Base-by-base conservation (phyloP, 768 basidiomycete genomes). In the Russula sp. region DNA sequence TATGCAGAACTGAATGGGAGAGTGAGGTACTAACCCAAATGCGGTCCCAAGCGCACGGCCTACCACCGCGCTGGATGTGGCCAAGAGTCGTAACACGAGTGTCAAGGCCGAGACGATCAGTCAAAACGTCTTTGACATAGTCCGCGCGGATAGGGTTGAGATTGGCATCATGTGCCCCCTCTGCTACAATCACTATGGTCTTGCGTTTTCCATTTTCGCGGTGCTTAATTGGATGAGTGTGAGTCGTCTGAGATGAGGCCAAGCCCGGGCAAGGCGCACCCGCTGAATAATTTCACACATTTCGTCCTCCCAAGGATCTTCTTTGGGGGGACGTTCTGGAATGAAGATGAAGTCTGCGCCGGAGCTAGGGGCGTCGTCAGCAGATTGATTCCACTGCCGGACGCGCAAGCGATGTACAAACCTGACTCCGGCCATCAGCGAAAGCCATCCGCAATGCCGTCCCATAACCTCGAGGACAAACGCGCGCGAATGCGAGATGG, bases 381-480 rank as follows among this genome's bases (percentile, higher is more conserved):
- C 14, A 34, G 48, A 13, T 16, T 16, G 31, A 39, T 27, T 14
- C 45, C 14, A 53, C 14, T 31, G 35, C 48, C 56, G 9, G 2
- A 27, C 11, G 35, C 27, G 32, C 27, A 22, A 40, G 34, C 39
- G 50, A 7, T 39, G 6, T 4, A 77, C 84, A 62, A 70, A 90
- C 87, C 90, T 91, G 55, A 98, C 88, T 65, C 90, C 94, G 11
- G 94, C 97, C 70, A 94, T 80, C 27, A 98, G 79, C 2, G 97
- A 94, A 18, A 98, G 79, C 97, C 97, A 99, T n/a, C 97, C 97
- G 74, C 97, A 98, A 73, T 98, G 92, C 60, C 96, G 79, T n/a
- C 97, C 97, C 97, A 98, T 99, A 57, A 98, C 97, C 75, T 98
- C 97, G 45, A 99, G 81, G 47, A 99, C 95, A 74, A 99, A 99